Evolutionary conservation across 805 yeast genomes (phyloP), one percentile per base, ranked within the genome.

Genomic region (Naumovozyma baii): DNA sequence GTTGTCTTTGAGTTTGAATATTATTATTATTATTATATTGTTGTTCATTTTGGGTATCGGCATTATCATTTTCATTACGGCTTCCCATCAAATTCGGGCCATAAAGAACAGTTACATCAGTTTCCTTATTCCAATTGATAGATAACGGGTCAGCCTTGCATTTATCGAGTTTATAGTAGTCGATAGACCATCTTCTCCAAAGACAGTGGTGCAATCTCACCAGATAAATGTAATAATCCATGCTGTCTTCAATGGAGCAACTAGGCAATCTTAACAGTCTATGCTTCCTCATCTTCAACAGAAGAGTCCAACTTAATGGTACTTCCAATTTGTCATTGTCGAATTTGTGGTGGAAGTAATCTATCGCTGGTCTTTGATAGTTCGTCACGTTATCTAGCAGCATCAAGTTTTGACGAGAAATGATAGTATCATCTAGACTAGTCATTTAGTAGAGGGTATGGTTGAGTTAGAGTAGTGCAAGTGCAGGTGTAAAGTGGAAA

Each of bases 151-250:
- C 72, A 8, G 86, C 76, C 10, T 94, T 86, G 2, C 19, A 9
- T 12, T 76, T 68, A 20, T 66, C 58, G 34, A 79, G 62, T 19
- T 76, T 68, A 47, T 74, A 72, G 49, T 81, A 73, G 38, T 83
- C 70, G 62, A 88, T 87, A 12, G 90, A 82, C 96, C 96, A 90
- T 15, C 95, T 86, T 55, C 97, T 73, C 96, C 96, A 90, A 37
- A 84, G 72, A 13, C 95, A 90, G 53, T 83, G 83, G 54, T 83
- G 88, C 34, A 83, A 65, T 36, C 94, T 63, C 22, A 55, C 45
- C 28, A 64, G 46, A 39, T 65, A 63, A 38, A 52, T 44, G n/a
- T 40, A 38, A 36, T 58, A 58, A 39, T 57, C 62, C 5, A 44
- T 34, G 14, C 48, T 46, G 52, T 63, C 48, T 48, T 63, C 54